These are phyloP conservation scores for Solanum chacoense DNA, from an alignment of 305 asterid species.

Conservation along the genomic window DNA sequence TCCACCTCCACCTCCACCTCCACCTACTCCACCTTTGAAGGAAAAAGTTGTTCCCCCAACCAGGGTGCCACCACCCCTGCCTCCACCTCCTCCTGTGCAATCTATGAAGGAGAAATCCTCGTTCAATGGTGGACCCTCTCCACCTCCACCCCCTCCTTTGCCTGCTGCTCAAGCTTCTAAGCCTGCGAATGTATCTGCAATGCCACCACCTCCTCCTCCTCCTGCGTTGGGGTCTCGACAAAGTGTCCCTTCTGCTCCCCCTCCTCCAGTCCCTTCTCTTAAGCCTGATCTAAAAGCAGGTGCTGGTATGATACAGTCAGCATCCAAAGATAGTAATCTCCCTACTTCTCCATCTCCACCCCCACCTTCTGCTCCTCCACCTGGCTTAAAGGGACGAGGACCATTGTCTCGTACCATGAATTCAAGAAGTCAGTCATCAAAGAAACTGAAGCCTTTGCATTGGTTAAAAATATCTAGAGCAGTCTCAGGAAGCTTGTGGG, in stretches of 20 bases:
- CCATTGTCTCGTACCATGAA: conserved; percentile 41
- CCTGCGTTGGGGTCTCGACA: conserved; percentile 2
- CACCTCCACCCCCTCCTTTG: conserved; percentile 31
- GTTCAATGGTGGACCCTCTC: conserved; percentile 18
- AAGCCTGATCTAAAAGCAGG: conserved; percentile 16
- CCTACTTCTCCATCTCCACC: conserved; percentile 87
- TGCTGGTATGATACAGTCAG: conserved; percentile 16
- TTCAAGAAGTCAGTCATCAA: conserved; percentile 47
- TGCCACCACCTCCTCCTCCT: conserved; percentile 26
- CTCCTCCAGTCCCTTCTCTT: conserved; percentile 44
- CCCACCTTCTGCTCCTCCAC: conserved; percentile 64
- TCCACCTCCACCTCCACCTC: conserved; percentile 19
- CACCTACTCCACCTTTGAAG: conserved; percentile 15
- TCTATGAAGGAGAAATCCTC: conserved; percentile 24
- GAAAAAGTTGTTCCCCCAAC: conserved; percentile 8
- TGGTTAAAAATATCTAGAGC: conserved; percentile 91
- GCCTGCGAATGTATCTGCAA: background rate
- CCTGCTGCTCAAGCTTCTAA: conserved; percentile 13
- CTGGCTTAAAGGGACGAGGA: conserved; percentile 50
- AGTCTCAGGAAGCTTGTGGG: conserved; percentile 98
- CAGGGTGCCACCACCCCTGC: conserved; percentile 15
- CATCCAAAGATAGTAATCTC: conserved; percentile 9
- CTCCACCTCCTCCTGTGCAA: conserved; percentile 28
- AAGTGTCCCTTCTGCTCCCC: conserved; percentile 45
- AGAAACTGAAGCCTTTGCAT: conserved; percentile 86